These are phyloP conservation scores for Populus hybrid DNA, from an alignment of 441 rosid genomes.

Conservation along the genomic window DNA sequence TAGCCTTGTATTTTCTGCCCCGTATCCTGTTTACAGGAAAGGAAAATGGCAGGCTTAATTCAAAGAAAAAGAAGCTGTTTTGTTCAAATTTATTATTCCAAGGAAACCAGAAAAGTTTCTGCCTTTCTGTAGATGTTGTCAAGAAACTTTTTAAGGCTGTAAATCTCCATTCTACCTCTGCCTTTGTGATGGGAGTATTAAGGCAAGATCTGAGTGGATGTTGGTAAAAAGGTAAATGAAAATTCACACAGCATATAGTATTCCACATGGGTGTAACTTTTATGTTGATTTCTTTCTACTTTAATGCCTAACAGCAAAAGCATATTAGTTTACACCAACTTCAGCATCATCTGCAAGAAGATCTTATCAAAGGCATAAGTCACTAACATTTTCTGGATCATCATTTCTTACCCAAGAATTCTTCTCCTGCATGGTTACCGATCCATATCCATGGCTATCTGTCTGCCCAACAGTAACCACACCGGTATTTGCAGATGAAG, in stretches of 20 bases:
- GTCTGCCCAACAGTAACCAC: conserved; percentile 47
- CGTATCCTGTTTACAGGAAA: background rate
- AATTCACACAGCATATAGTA: background rate
- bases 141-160: background rate
- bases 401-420: conserved; percentile 49
- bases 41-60: background rate
- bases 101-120: conserved; percentile 8
- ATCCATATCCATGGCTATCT: conserved; percentile 60
- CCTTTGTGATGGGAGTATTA: background rate
- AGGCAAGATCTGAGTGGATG: background rate
- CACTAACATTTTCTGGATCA: background rate
- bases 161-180: background rate
- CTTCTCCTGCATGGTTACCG: conserved; percentile 57
- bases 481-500: conserved; percentile 41
- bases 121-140: conserved; percentile 14
- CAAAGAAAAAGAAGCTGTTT: background rate
- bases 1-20: background rate
- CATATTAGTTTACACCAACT: conserved; percentile 5
- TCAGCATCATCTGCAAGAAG: background rate
- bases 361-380: background rate
- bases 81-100: background rate
- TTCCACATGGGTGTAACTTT: conserved; percentile 15
- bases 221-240: background rate
- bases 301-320: background rate
- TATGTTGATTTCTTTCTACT: conserved; percentile 12